phyloP scores from a whole-genome alignment of 495 filamentous ascomycete genomes.

The Entonaema liquescens region DNA sequence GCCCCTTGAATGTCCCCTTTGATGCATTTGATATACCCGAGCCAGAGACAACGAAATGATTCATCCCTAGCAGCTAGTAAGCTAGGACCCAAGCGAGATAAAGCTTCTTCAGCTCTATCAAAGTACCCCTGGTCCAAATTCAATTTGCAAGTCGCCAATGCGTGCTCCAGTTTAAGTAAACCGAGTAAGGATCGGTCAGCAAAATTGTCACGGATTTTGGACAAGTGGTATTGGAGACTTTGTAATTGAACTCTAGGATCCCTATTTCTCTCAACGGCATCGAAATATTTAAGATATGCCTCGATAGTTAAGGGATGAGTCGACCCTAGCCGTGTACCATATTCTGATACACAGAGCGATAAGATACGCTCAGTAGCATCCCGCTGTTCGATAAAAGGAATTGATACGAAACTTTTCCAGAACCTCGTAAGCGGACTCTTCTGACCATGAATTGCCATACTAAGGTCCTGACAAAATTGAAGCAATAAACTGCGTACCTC shows the following conservation, averaged over 20 bases:
- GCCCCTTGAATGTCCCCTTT: constrained; percentile 32
- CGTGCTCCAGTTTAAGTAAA: constrained; percentile 43
- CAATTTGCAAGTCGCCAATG: constrained; percentile 43
- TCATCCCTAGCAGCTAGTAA: constrained; percentile 39
- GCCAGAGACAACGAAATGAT: constrained; percentile 45
- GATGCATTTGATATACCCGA: constrained; percentile 44
- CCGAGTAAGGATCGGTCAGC: constrained; percentile 30
- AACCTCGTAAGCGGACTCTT: constrained; percentile 36
- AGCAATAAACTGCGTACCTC: constrained; percentile 43
- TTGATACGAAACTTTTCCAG: constrained; percentile 41
- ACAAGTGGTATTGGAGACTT: constrained; percentile 29
- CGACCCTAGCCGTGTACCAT: constrained; percentile 34
- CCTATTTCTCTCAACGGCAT: constrained; percentile 41
- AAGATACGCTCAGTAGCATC: constrained; percentile 38
- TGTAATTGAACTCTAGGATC: constrained; percentile 36
- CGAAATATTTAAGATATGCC: constrained; percentile 44
- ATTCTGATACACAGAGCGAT: constrained; percentile 39
- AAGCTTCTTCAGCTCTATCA: constrained; percentile 40
- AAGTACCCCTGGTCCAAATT: constrained; percentile 32
- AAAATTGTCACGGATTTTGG: constrained; percentile 21
- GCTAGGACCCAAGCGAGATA: constrained; percentile 30
- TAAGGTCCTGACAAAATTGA: constrained; percentile 43
- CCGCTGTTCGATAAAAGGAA: constrained; percentile 35
- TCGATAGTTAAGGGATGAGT: constrained; percentile 41
- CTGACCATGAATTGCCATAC: constrained; percentile 27